Evolutionary conservation across 75 land plant species (phyloP).

Genomic region (Cunninghamia lanceolata): DNA sequence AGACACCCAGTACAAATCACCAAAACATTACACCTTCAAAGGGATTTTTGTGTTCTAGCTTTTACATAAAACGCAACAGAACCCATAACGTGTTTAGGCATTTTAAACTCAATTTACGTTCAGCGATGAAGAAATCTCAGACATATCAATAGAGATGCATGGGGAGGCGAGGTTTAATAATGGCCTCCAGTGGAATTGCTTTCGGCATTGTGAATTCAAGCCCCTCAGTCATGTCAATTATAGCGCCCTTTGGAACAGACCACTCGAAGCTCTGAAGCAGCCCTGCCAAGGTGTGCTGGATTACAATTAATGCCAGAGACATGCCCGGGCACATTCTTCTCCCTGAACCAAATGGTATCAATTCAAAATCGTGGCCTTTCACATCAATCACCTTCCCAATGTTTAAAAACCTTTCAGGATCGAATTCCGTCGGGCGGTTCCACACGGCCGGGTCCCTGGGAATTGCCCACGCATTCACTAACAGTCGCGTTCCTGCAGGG

Average conservation of each 20-base stretch:
- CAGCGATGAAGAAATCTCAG: too few relatives aligned
- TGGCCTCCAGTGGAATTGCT: constrained; percentile 33
- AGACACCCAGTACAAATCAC: too few relatives aligned
- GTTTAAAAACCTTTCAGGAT: constrained; percentile 39
- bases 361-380: constrained; percentile 20
- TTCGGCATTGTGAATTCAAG: constrained; percentile 40
- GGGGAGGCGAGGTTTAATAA: constrained; percentile 27
- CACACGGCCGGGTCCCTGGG: constrained; percentile 29
- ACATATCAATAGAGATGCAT: constrained; percentile 21
- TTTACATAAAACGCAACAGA: too few relatives aligned
- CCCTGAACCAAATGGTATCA: constrained; percentile 39
- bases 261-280: constrained; percentile 51
- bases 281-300: constrained; percentile 25
- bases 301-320: constrained; percentile 20
- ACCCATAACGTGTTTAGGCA: too few relatives aligned
- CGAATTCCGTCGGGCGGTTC: constrained; percentile 29
- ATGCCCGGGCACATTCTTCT: constrained; percentile 45
- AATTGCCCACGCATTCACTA: constrained; percentile 31
- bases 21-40: too few relatives aligned
- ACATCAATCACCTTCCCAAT: constrained; percentile 21
- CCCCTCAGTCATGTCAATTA: constrained; percentile 53
- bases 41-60: too few relatives aligned
- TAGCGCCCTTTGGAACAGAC: constrained; percentile 16
- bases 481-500: constrained; percentile 24
- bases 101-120: too few relatives aligned